Base-by-base conservation (phyloP, 2,329 filamentous ascomycete genomes). In the Sordariomycetes sp. region DNA sequence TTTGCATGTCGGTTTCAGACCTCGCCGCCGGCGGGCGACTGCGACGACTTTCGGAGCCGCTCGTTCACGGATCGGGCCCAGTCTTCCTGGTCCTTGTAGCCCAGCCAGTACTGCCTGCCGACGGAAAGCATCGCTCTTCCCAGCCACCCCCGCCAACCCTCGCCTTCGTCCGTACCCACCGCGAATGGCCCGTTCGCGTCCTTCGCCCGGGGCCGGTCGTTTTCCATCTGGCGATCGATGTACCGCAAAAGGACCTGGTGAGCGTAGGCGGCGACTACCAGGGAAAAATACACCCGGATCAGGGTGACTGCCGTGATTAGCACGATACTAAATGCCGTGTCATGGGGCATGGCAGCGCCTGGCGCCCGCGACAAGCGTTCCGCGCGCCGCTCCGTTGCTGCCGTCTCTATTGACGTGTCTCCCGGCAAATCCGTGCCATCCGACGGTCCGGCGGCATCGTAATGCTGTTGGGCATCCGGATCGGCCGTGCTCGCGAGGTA, bases 221-320 rank as follows among this genome's bases (percentile, higher is more conserved):
- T 61, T 59, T 59, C 59, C 28, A 51, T 42, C 42, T 39, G 48
- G 28, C 59, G 57, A 51, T 62, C 57, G 66, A 72, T 69, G 67
- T 89, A 82, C 62, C 85, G 84, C 59, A 87, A 80, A 54, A 96
- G 72, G 15, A 89, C 85, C 66, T 85, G 81, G 61, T 89, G 82
- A 3, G 91, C 89, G 68, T 88, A 94, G 7, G 89, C 84, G 71
- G 95, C 84, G 68, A 95, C 83, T 57, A 96, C 79, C 42, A 96
- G 74, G 62, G 87, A 82, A 64, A 95, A 91, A 73, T 96, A 96
- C 34, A 90, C 69, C 34, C 91, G 80, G 48, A 95, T 75, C 13
- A 86, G 74, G 72, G 87, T 95, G 61, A 96, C 79, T 1, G 79
- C 70, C 35, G 80, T 78, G 60, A 96, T 88, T 57, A 95, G 77